Conservation (phyloP, 2,329 filamentous ascomycete species). For the Ascosphaera apis region DNA sequence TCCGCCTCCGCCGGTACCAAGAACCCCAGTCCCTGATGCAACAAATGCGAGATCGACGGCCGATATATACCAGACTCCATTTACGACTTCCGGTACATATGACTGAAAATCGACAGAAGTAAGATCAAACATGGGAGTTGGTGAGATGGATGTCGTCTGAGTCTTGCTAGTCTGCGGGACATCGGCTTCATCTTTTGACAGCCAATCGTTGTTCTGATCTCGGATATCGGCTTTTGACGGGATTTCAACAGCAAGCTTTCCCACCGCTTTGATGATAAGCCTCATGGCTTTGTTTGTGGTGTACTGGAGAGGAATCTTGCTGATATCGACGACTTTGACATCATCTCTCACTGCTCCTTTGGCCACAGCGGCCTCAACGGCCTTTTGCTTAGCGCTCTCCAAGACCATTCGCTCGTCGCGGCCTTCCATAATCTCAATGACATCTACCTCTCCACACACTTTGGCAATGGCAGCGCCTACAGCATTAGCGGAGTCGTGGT, state of each 20-base stretch:
- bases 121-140: neutral
- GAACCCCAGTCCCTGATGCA: constrained; percentile 15
- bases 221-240: constrained; percentile 5
- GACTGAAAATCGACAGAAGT: constrained; percentile 9
- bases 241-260: constrained; percentile 15
- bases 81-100: constrained; percentile 13
- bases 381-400: constrained; percentile 8
- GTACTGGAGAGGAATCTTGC: constrained; percentile 18
- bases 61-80: constrained; percentile 16
- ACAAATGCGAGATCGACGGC: constrained; percentile 17
- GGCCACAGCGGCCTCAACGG: constrained; percentile 7
- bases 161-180: neutral
- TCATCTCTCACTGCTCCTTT: constrained; percentile 11
- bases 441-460: constrained; percentile 29
- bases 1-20: constrained; percentile 19
- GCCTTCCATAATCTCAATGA: constrained; percentile 24
- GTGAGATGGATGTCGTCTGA: neutral
- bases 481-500: constrained; percentile 34
- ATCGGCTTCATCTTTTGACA: constrained; percentile 4
- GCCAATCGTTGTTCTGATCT: constrained; percentile 1
- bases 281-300: constrained; percentile 14
- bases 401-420: constrained; percentile 7
- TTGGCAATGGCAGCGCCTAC: constrained; percentile 37
- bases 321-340: constrained; percentile 21
- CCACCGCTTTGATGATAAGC: constrained; percentile 17